A percentile compares a stretch with the other conserved stretches of the same genome.
Conservation (phyloP, 1,284 basidiomycete genomes). For the Boletellus deceptivus region DNA sequence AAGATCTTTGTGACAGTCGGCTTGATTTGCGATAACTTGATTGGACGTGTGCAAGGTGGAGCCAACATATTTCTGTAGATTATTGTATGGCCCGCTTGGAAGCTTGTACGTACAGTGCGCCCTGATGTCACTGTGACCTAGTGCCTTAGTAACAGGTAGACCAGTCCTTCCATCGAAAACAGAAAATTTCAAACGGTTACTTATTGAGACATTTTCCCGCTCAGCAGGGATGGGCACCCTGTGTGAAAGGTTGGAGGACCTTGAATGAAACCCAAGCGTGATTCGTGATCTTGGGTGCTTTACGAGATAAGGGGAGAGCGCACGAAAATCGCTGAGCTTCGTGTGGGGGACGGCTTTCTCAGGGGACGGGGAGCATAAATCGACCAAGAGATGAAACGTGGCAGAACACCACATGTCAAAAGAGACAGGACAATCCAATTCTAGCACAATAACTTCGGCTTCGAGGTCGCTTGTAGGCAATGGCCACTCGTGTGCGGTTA, state of each 20-base stretch:
- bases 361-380: slow-evolving; percentile 6
- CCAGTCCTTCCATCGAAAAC: not conserved
- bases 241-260: not conserved
- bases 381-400: slow-evolving; percentile 39
- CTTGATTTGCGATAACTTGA: not conserved
- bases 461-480: slow-evolving; percentile 31
- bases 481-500: slow-evolving; percentile 43
- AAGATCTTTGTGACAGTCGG: not conserved
- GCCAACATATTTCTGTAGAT: slow-evolving; percentile 5
- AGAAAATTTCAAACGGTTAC: not conserved
- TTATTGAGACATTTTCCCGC: not conserved
- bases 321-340: slow-evolving; percentile 15
- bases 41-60: not conserved
- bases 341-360: not conserved
- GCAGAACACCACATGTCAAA: slow-evolving; percentile 44
- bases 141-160: not conserved
- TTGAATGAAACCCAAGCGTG: slow-evolving; percentile 37
- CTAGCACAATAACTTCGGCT: slow-evolving; percentile 41
- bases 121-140: not conserved
- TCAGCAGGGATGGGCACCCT: not conserved
- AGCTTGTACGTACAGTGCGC: not conserved
- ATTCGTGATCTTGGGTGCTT: slow-evolving; percentile 24
- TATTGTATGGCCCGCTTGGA: not conserved
- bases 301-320: not conserved
- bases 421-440: slow-evolving; percentile 39